Conservation (phyloP, 148 eudicot genomes). For the Persicaria maculosa region DNA sequence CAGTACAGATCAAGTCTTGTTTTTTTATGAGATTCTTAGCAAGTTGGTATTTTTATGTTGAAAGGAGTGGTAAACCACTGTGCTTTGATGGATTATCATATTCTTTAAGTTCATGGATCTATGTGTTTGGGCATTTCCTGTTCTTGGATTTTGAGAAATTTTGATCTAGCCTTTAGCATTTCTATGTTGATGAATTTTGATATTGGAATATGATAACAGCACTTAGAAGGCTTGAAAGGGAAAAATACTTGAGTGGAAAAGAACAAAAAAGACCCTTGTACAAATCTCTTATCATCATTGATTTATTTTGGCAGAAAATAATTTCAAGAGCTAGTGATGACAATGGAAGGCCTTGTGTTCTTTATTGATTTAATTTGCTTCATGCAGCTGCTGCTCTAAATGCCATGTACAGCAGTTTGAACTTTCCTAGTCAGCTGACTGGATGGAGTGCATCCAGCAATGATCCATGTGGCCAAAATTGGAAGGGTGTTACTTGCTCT, state of each 20-base stretch:
- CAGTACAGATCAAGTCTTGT: not conserved
- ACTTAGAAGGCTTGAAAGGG: not conserved
- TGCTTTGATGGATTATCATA: not conserved
- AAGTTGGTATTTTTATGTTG: not conserved
- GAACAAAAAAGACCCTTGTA: not conserved
- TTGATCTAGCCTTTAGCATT: not conserved
- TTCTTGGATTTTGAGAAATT: not conserved
- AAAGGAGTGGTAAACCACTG: not conserved
- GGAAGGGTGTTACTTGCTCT: conserved; percentile 88
- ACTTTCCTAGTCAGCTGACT: conserved; percentile 61
- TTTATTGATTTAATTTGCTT: not conserved
- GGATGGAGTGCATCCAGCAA: conserved; percentile 71
- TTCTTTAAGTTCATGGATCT: not conserved
- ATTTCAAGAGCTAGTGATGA: not conserved
- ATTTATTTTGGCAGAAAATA: not conserved
- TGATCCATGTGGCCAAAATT: conserved; percentile 83
- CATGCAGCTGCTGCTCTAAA: conserved; percentile 57
- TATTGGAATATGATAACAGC: not conserved
- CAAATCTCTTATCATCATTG: not conserved
- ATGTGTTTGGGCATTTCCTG: not conserved
- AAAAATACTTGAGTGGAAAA: conserved; percentile 1
- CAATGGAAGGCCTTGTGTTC: not conserved
- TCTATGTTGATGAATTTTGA: not conserved
- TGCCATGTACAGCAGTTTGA: conserved; percentile 53
- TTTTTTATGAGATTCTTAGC: not conserved